Conservation (phyloP, 139 green algal genomes). For the Spirogloea muscicola region DNA sequence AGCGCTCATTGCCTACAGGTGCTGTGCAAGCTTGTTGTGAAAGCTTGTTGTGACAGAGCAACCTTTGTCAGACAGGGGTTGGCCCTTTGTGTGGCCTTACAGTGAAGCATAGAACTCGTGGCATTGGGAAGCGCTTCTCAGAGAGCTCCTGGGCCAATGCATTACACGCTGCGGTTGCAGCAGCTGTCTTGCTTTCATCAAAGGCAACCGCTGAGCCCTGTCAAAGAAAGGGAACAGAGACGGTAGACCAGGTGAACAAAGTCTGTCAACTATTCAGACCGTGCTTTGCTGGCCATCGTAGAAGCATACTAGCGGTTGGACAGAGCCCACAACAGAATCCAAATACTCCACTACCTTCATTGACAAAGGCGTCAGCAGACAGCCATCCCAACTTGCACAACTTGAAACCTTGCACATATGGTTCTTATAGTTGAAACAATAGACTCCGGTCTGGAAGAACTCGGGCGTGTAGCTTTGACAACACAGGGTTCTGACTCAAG, state of each 20-base stretch:
- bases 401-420: neutral
- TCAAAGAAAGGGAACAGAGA: neutral
- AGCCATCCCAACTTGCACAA: neutral
- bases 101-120: slow-evolving; percentile 18
- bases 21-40: neutral
- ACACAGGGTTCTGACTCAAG: neutral
- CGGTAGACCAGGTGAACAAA: neutral
- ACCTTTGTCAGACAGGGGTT: neutral
- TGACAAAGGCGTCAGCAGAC: neutral
- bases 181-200: slow-evolving; percentile 1
- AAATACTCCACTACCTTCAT: no score
- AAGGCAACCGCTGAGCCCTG: slow-evolving; percentile 7
- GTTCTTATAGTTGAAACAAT: no score
- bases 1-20: neutral
- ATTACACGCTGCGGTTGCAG: slow-evolving; percentile 5
- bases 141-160: slow-evolving; percentile 9
- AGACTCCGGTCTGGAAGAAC: neutral
- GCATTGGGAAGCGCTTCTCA: slow-evolving; percentile 40
- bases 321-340: no score
- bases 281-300: neutral
- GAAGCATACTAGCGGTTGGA: no score
- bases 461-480: neutral
- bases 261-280: neutral
- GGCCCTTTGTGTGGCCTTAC: neutral
- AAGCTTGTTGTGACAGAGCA: neutral